A percentile compares a stretch with the other conserved stretches of the same genome.
Evolutionary conservation across 345 rosid genomes (phyloP).

Genomic region (Microthlaspi erraticum): DNA sequence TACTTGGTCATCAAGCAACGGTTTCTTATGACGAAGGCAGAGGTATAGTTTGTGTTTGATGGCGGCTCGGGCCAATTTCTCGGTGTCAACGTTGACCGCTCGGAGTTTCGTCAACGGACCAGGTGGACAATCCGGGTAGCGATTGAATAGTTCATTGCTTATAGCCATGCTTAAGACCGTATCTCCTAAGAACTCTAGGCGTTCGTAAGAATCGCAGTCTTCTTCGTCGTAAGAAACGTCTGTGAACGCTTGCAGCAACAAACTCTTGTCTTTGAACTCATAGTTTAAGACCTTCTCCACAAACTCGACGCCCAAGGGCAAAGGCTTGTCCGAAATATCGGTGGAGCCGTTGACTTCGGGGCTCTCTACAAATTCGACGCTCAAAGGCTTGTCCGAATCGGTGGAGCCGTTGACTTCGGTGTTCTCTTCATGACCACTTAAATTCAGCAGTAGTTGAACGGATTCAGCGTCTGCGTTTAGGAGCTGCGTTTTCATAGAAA

Average conservation of each 20-base stretch:
- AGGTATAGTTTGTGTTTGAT: constrained; percentile 53
- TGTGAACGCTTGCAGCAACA: constrained; percentile 67
- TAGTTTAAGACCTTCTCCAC: constrained; percentile 58
- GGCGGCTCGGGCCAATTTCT: constrained; percentile 73
- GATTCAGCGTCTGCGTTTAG: constrained; percentile 10
- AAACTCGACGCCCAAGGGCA: constrained; percentile 39
- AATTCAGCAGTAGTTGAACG: background rate
- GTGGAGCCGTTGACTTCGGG: constrained; percentile 12
- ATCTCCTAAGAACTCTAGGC: constrained; percentile 64
- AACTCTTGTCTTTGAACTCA: constrained; percentile 48
- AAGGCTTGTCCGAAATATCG: constrained; percentile 1
- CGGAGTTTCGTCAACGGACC: constrained; percentile 70
- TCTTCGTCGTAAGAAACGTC: constrained; percentile 43
- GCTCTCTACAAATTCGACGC: constrained; percentile 33
- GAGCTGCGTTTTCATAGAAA: constrained; percentile 14
- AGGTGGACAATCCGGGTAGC: constrained; percentile 50
- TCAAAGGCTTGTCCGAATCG: constrained; percentile 12
- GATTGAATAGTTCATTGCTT: constrained; percentile 45
- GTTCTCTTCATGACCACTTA: constrained; percentile 14
- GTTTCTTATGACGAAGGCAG: constrained; percentile 62
- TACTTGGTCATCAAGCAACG: constrained; percentile 66
- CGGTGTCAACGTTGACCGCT: constrained; percentile 65
- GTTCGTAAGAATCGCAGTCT: constrained; percentile 47
- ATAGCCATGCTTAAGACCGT: constrained; percentile 52
- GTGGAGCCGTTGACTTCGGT: constrained; percentile 13